Evolutionary conservation across 1,284 basidiomycete species (phyloP).

Genomic region (Entoloma clypeatum): DNA sequence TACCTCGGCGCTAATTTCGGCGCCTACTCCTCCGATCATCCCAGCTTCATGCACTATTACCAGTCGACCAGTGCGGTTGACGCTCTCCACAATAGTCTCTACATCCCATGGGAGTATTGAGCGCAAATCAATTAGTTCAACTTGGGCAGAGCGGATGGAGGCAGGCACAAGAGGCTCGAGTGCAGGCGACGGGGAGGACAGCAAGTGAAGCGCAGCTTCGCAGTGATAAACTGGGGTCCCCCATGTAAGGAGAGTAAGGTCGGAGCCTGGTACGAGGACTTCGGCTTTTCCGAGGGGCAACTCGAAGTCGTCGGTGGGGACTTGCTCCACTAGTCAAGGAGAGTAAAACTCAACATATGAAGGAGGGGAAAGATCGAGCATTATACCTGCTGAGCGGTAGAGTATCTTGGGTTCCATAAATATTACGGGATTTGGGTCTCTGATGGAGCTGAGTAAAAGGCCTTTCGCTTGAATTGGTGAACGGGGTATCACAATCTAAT

Average conservation of each 20-base stretch:
- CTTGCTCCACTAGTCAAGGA: conserved; percentile 71
- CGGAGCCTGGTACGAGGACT: conserved; percentile 66
- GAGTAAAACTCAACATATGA: conserved; percentile 6
- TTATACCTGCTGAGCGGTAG: conserved; percentile 72
- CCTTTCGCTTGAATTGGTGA: conserved; percentile 96
- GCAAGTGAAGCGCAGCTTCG: conserved; percentile 72
- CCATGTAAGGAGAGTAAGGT: conserved; percentile 87
- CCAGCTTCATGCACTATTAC: conserved; percentile 93
- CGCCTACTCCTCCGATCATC: conserved; percentile 80
- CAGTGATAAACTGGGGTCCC: conserved; percentile 92
- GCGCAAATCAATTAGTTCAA: conserved; percentile 89
- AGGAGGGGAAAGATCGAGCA: background rate
- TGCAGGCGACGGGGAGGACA: conserved; percentile 61
- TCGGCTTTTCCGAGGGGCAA: conserved; percentile 82
- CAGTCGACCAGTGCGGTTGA: conserved; percentile 76
- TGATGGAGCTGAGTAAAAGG: conserved; percentile 77
- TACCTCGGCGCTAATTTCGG: conserved; percentile 83
- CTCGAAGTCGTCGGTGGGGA: conserved; percentile 83
- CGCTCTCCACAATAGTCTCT: conserved; percentile 76
- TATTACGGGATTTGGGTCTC: conserved; percentile 90
- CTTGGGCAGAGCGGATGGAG: conserved; percentile 63
- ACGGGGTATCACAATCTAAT: conserved; percentile 83
- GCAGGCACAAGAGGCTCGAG: conserved; percentile 70
- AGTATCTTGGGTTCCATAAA: conserved; percentile 95
- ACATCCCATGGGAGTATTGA: conserved; percentile 91